Evolutionary conservation across 2,329 filamentous ascomycete species (phyloP), one percentile per base, ranked within the genome.

Genomic region (Acephala macrosclerotiorum): DNA sequence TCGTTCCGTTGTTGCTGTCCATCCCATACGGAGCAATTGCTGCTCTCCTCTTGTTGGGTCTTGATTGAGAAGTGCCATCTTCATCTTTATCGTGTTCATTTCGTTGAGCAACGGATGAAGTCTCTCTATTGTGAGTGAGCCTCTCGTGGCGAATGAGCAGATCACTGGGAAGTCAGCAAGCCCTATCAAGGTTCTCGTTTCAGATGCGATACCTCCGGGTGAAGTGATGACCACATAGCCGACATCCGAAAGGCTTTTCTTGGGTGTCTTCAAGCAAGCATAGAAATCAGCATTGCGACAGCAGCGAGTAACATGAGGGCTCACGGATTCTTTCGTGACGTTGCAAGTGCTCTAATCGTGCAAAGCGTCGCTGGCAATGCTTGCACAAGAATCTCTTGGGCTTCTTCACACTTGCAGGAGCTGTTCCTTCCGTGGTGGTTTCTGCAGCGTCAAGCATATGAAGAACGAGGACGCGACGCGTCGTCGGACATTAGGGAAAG

Each of bases 131-230:
- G 75, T 89, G 87, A 72, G 88, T 86, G 70, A 89, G 84, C 78
- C 88, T 88, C 78, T 88, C 85, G 78, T 89, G 87, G 69, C 87
- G 83, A 68, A 88, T 85, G 70, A 89, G 82, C 67, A 89, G 83
- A 76, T 89, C 87, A 71, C 86, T 89, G 79, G 87, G 87, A 79
- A 87, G 33, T 55, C 79, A 73, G 75, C 73, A 57, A 38, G 18
- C 16, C 3, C 33, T 18, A 57, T 57, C n/a, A 53, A 29, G 49
- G 25, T 47, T 47, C 20, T 26, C 36, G 26, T n/a, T 22, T 29
- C 6, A 33, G 22, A 18, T 40, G 70, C 82, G 85, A 82, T 77
- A 88, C 87, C 86, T 82, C 79, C 87, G 80, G 74, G 86, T 86
- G 78, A 89, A 89, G 1, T 83, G 86, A 78, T 88, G 88, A 59